A percentile compares a stretch with the other conserved stretches of the same genome.
Evolutionary conservation across 148 eudicot genomes (phyloP).

Genomic region (Spergularia bocconei): DNA sequence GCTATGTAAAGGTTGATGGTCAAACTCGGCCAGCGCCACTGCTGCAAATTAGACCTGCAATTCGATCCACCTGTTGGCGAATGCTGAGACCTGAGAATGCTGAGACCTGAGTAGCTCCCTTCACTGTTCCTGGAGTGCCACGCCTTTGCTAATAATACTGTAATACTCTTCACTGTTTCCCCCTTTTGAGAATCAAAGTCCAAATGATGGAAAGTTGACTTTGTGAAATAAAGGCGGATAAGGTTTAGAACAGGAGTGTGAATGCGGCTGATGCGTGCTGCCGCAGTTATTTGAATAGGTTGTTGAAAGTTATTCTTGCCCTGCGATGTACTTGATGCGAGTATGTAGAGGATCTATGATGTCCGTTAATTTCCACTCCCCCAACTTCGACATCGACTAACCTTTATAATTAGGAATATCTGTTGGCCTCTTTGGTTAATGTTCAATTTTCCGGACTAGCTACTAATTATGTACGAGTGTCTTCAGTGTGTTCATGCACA

Average conservation of each 20-base stretch:
- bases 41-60: neutral
- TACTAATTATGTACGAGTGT: too few relatives aligned
- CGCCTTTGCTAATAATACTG: neutral
- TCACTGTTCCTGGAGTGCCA: neutral
- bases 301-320: neutral
- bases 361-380: too few relatives aligned
- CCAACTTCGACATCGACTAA: too few relatives aligned
- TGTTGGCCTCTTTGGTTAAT: too few relatives aligned
- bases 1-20: neutral
- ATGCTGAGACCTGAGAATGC: neutral
- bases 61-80: neutral
- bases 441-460: too few relatives aligned
- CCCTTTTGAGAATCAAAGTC: too few relatives aligned
- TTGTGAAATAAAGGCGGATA: too few relatives aligned
- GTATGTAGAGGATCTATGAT: neutral
- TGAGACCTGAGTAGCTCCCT: neutral
- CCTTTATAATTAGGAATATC: too few relatives aligned
- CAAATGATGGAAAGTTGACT: neutral
- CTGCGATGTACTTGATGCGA: too few relatives aligned
- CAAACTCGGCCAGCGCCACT: neutral
- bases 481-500: too few relatives aligned
- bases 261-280: neutral
- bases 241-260: conserved; percentile 1
- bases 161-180: too few relatives aligned
- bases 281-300: neutral